Percentiles rank a stretch among this genome's conserved stretches.
Conservation (phyloP, 208 protist species). For the Crithidia fasciculata region DNA sequence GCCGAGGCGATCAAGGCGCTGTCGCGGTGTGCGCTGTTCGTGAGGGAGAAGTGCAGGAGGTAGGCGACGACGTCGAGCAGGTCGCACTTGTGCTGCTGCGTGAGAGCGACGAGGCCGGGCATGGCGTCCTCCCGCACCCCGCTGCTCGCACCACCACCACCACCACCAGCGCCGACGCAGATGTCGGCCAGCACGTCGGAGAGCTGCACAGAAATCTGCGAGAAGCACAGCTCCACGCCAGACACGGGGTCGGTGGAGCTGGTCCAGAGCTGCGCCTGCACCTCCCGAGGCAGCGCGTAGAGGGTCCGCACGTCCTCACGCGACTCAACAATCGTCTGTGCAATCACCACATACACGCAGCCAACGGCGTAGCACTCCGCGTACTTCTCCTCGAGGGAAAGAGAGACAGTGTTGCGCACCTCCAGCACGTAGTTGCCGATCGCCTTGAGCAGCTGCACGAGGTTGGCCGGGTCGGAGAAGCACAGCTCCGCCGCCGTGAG, state of each 20-base stretch:
- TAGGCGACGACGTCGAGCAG: constrained; percentile 65
- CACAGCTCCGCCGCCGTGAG: constrained; percentile 71
- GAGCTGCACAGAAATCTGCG: constrained; percentile 37
- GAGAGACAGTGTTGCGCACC: constrained; percentile 45
- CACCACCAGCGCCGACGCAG: constrained; percentile 20
- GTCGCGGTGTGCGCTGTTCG: constrained; percentile 40
- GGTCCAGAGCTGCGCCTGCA: constrained; percentile 58
- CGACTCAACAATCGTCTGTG: constrained; percentile 67
- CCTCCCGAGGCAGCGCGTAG: constrained; percentile 38
- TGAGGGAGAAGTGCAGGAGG: constrained; percentile 68
- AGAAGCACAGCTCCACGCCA: constrained; percentile 54
- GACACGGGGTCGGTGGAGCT: constrained; percentile 36
- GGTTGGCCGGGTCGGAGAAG: constrained; percentile 55
- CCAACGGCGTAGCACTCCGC: constrained; percentile 56
- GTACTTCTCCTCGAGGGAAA: constrained; percentile 67
- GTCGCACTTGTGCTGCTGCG: constrained; percentile 31
- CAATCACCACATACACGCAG: constrained; percentile 65
- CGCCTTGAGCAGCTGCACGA: constrained; percentile 46
- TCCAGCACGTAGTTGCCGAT: constrained; percentile 44
- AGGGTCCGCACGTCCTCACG: constrained; percentile 51
- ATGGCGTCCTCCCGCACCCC: background rate
- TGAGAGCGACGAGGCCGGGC: constrained; percentile 4
- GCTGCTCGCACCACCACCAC: background rate
- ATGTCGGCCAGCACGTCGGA: constrained; percentile 48
- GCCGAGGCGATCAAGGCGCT: constrained; percentile 32